These are phyloP conservation scores for Nymphaea colorata DNA, from an alignment of 164 flowering plant species.

Conservation along the genomic window DNA sequence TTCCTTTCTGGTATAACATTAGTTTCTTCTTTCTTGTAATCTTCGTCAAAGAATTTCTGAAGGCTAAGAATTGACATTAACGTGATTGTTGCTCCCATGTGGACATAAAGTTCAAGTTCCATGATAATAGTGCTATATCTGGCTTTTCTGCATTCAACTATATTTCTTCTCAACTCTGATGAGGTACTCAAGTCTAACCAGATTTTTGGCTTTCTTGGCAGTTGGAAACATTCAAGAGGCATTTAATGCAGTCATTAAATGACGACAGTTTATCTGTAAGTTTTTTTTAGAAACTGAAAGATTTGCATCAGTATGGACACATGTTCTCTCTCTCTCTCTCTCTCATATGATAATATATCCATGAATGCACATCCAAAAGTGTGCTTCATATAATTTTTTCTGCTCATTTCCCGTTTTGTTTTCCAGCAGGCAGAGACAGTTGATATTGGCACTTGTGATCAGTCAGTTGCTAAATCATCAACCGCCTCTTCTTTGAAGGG, in stretches of 20 bases:
- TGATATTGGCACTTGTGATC: conserved; percentile 79
- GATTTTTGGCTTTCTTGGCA: conserved; percentile 20
- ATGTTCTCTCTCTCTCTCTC: not conserved
- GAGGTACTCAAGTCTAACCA: not conserved
- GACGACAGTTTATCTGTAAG: conserved; percentile 76
- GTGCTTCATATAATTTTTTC: not conserved
- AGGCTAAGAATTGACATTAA: too few relatives aligned
- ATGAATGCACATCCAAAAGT: not conserved
- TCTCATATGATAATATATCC: not conserved
- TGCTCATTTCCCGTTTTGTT: not conserved
- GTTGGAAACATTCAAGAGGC: conserved; percentile 93
- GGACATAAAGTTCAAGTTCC: not conserved
- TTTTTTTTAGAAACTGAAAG: not conserved
- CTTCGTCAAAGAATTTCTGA: too few relatives aligned
- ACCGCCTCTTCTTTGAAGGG: conserved; percentile 34
- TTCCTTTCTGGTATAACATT: too few relatives aligned
- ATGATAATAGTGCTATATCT: not conserved
- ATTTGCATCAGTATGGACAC: not conserved
- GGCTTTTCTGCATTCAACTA: too few relatives aligned
- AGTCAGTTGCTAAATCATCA: conserved; percentile 34
- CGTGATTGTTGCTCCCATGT: too few relatives aligned
- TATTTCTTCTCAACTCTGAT: not conserved
- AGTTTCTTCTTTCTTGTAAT: too few relatives aligned
- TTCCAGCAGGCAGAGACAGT: conserved; percentile 61
- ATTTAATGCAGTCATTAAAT: conserved; percentile 79